Evolutionary conservation across 257 asterid species (phyloP).

Genomic region (Petrea volubilis): DNA sequence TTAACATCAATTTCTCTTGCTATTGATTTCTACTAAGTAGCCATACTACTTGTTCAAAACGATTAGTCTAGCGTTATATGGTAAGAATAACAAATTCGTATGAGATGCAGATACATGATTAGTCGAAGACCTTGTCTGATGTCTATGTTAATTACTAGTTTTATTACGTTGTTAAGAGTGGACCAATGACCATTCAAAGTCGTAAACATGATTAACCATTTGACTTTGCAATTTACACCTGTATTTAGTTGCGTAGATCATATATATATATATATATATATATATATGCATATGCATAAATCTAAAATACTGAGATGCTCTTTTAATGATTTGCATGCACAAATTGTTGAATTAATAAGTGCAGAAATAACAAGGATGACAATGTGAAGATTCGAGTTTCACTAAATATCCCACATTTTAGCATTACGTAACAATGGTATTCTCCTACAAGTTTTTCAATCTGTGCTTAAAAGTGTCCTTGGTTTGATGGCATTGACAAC

Average conservation of each 20-base stretch:
- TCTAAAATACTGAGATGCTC: background rate
- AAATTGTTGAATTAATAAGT: background rate
- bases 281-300: background rate
- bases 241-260: background rate
- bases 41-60: background rate
- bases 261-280: background rate
- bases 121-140: background rate
- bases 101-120: background rate
- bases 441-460: background rate
- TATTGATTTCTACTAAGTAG: slow-evolving; percentile 2
- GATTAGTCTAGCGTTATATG: background rate
- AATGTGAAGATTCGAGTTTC: background rate
- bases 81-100: slow-evolving; percentile 6
- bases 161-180: too few relatives aligned
- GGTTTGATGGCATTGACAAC: background rate
- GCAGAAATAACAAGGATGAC: background rate
- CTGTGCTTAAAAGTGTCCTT: background rate
- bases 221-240: background rate
- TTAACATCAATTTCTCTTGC: background rate
- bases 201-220: background rate
- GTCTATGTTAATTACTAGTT: too few relatives aligned
- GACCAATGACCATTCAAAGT: background rate
- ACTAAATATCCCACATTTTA: background rate
- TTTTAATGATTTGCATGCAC: background rate
- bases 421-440: too few relatives aligned